Evolutionary conservation across 2,329 filamentous ascomycete species (phyloP).

Genomic region (Peltaster fructicola): DNA sequence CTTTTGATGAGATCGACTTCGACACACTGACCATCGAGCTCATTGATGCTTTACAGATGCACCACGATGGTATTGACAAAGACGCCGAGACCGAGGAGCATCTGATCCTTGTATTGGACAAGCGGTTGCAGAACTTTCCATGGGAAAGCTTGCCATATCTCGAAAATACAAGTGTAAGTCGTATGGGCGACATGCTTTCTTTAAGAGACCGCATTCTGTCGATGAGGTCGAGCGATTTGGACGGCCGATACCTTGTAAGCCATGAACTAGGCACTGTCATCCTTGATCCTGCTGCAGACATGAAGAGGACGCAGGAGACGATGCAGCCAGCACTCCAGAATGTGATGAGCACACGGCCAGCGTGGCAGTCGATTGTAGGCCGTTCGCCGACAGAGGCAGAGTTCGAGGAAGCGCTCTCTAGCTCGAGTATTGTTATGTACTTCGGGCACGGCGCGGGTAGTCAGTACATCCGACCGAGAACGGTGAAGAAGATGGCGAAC

Average conservation of each 20-base stretch:
- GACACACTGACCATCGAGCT: conserved; percentile 80
- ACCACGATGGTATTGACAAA: conserved; percentile 38
- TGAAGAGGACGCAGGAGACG: conserved; percentile 59
- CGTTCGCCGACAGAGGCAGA: conserved; percentile 58
- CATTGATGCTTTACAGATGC: conserved; percentile 63
- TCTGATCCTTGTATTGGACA: conserved; percentile 80
- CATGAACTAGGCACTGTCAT: conserved; percentile 52
- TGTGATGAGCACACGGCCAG: conserved; percentile 13
- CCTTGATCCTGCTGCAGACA: conserved; percentile 74
- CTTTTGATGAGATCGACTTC: conserved; percentile 95
- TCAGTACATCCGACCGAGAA: conserved; percentile 78
- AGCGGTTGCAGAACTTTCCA: conserved; percentile 74
- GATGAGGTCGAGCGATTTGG: conserved; percentile 21
- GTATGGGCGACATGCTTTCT: conserved; percentile 72
- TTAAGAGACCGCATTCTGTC: conserved; percentile 57
- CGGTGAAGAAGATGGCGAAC: conserved; percentile 50
- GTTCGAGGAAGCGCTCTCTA: conserved; percentile 49
- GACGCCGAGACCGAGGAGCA: conserved; percentile 34
- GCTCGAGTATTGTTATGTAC: conserved; percentile 64
- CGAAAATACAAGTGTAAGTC: conserved; percentile 58
- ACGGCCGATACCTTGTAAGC: conserved; percentile 29
- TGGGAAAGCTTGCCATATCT: conserved; percentile 93
- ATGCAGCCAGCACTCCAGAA: conserved; percentile 49
- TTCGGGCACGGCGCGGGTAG: conserved; percentile 92
- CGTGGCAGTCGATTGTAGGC: conserved; percentile 53